phyloP scores from a whole-genome alignment of 345 rosid genomes.

The Diplotaxis tenuifolia region DNA sequence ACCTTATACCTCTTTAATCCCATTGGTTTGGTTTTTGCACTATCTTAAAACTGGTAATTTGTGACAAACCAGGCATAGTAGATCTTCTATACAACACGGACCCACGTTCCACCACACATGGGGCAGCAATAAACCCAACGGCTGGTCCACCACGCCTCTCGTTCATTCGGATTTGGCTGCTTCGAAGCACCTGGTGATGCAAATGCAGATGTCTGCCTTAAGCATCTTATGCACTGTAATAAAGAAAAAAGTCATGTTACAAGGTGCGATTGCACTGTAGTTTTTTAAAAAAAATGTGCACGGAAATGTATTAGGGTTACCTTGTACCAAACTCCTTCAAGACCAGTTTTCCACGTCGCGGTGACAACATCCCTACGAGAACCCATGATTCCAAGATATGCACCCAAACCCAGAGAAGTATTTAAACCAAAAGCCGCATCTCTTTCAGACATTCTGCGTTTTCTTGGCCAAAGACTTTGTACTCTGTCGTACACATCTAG shows the following conservation, averaged over 20 bases:
- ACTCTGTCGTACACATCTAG: constrained; percentile 54
- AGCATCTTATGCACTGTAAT: constrained; percentile 91
- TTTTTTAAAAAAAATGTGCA: background rate
- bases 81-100: constrained; percentile 68
- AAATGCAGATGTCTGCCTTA: constrained; percentile 95
- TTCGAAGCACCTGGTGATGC: constrained; percentile 54
- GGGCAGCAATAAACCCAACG: constrained; percentile 98
- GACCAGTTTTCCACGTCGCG: constrained; percentile 93
- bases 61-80: background rate
- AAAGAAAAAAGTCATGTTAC: constrained; percentile 1
- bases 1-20: background rate
- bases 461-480: constrained; percentile 88
- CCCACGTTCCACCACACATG: constrained; percentile 98
- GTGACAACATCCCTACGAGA: constrained; percentile 97
- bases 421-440: constrained; percentile 98
- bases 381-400: constrained; percentile 99
- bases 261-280: background rate
- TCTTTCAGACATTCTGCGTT: constrained; percentile 93
- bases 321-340: constrained; percentile 97
- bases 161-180: constrained; percentile 56
- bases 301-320: constrained; percentile 31
- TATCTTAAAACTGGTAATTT: constrained; percentile 3
- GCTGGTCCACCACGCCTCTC: constrained; percentile 92
- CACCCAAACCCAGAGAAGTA: constrained; percentile 85
- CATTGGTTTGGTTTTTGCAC: background rate